These are phyloP conservation scores for Xylaria sp. DNA, from an alignment of 2,329 filamentous ascomycete genomes.

Conservation along the genomic window DNA sequence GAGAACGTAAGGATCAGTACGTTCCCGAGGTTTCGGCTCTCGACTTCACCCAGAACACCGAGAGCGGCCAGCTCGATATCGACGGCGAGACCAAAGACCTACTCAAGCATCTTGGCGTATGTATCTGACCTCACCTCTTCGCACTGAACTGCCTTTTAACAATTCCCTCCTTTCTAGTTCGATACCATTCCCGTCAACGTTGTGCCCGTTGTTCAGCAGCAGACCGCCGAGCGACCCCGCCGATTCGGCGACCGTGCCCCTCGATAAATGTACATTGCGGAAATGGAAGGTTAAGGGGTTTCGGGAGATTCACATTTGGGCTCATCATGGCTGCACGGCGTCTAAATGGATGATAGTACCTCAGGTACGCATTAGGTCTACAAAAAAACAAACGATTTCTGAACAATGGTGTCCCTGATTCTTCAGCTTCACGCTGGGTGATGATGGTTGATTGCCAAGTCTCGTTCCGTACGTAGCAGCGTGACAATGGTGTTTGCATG, in stretches of 20 bases:
- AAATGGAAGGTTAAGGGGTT: constrained; percentile 48
- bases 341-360: constrained; percentile 67
- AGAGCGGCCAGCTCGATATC: constrained; percentile 92
- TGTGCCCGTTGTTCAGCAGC: constrained; percentile 87
- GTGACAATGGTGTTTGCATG: constrained; percentile 36
- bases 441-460: constrained; percentile 94
- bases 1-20: constrained; percentile 99
- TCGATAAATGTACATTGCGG: constrained; percentile 43
- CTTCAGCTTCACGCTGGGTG: constrained; percentile 64
- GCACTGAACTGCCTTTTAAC: constrained; percentile 20
- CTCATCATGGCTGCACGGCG: constrained; percentile 61
- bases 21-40: constrained; percentile 98
- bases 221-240: constrained; percentile 83
- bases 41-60: constrained; percentile 95
- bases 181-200: constrained; percentile 98
- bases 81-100: constrained; percentile 99
- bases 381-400: constrained; percentile 61
- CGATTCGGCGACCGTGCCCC: constrained; percentile 75
- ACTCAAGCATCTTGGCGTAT: constrained; percentile 97
- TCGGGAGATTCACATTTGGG: constrained; percentile 57
- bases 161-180: constrained; percentile 70
- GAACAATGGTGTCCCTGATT: constrained; percentile 91
- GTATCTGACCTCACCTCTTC: constrained; percentile 55
- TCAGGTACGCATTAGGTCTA: constrained; percentile 62
- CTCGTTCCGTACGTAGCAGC: constrained; percentile 27